Evolutionary conservation across 1,284 basidiomycete species (phyloP).

Genomic region (Boletus albobrunnescens): DNA sequence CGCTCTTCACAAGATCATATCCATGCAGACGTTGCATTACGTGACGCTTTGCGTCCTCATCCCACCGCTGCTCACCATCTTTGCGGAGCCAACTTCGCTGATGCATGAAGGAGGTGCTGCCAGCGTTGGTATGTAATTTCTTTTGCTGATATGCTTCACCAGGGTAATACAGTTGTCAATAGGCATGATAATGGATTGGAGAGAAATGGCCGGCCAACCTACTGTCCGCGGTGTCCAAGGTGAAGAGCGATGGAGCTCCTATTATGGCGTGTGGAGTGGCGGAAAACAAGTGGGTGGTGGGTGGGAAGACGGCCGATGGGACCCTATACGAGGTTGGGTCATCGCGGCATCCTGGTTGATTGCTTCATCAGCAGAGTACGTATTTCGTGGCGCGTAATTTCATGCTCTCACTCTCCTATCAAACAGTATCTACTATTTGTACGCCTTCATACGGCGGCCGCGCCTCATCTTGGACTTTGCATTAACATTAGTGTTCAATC

Average conservation of each 20-base stretch:
- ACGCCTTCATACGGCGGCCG: slow-evolving; percentile 83
- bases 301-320: slow-evolving; percentile 48
- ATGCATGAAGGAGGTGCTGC: slow-evolving; percentile 82
- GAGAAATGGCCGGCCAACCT: slow-evolving; percentile 83
- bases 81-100: slow-evolving; percentile 73
- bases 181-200: slow-evolving; percentile 97
- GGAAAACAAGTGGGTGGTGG: slow-evolving; percentile 64
- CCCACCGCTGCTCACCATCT: slow-evolving; percentile 74
- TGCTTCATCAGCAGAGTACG: slow-evolving; percentile 78
- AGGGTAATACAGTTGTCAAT: slow-evolving; percentile 6
- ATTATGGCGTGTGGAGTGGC: slow-evolving; percentile 72
- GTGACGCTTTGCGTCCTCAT: slow-evolving; percentile 78
- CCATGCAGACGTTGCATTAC: slow-evolving; percentile 91
- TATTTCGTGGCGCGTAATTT: slow-evolving; percentile 25
- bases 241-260: slow-evolving; percentile 60
- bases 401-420: slow-evolving; percentile 13
- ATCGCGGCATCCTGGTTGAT: slow-evolving; percentile 81
- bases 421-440: slow-evolving; percentile 81
- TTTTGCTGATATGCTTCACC: background rate
- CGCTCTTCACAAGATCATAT: slow-evolving; percentile 65
- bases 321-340: slow-evolving; percentile 78
- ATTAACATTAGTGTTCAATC: slow-evolving; percentile 84
- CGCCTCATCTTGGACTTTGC: slow-evolving; percentile 94
- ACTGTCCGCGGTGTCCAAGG: slow-evolving; percentile 63
- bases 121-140: slow-evolving; percentile 62